Conservation (phyloP, 148 eudicot genomes). For the Oxyria digyna region DNA sequence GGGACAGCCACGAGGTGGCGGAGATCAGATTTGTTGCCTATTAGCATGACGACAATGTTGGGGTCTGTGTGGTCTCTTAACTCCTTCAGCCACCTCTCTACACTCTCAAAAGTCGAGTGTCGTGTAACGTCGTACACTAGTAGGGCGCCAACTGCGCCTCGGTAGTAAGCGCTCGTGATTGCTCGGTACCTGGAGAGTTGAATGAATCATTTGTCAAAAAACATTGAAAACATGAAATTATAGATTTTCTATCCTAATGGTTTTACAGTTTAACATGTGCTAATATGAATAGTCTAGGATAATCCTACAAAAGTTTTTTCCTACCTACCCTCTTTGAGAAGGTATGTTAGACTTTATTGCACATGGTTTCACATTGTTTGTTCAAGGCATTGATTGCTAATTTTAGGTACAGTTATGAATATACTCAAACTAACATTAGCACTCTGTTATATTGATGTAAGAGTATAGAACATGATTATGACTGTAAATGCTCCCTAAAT, state of each 20-base stretch:
- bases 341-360: background rate
- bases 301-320: no score
- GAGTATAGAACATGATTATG: background rate
- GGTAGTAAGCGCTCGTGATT: constrained; percentile 29
- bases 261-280: background rate
- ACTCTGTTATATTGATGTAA: background rate
- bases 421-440: background rate
- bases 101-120: constrained; percentile 28
- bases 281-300: no score
- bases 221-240: background rate
- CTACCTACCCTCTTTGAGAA: background rate
- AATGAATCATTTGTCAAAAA: background rate
- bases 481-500: background rate
- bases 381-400: no score
- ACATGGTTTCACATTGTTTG: no score
- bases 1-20: constrained; percentile 62
- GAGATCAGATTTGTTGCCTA: constrained; percentile 63
- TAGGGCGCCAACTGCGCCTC: constrained; percentile 42
- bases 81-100: constrained; percentile 47
- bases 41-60: constrained; percentile 64
- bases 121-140: constrained; percentile 38
- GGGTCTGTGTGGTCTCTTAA: constrained; percentile 65
- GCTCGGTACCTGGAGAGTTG: constrained; percentile 22
- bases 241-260: background rate
- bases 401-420: background rate